Conservation (phyloP, 352 stramenopile species). For the Globisporangium orthogonon region DNA sequence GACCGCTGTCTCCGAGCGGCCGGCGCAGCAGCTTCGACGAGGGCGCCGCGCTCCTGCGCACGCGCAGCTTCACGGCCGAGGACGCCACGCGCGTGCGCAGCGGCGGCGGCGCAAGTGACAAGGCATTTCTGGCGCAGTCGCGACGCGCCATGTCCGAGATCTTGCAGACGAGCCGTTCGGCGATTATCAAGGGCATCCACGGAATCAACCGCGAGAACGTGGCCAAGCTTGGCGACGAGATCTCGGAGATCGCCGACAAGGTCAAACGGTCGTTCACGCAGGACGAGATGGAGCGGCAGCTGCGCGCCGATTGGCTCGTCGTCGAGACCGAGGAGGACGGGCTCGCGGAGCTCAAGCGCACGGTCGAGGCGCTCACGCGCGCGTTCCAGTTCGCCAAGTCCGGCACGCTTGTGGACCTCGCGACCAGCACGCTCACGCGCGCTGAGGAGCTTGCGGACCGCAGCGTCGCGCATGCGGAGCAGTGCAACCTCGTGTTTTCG, state of each 20-base stretch:
- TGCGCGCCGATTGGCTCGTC: conserved; percentile 68
- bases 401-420: conserved; percentile 57
- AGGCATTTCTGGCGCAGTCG: conserved; percentile 35
- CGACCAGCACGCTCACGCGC: conserved; percentile 56
- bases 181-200: conserved; percentile 53
- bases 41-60: conserved; percentile 15
- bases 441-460: conserved; percentile 71
- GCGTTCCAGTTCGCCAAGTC: conserved; percentile 84
- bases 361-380: conserved; percentile 60
- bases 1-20: conserved; percentile 36
- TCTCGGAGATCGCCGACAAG: conserved; percentile 51
- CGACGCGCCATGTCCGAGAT: conserved; percentile 27
- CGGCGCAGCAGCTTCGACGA: conserved; percentile 12
- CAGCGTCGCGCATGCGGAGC: conserved; percentile 56
- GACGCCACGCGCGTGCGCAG: conserved; percentile 39
- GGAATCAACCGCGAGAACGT: conserved; percentile 51
- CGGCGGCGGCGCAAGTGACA: conserved; percentile 7
- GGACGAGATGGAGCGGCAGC: conserved; percentile 66
- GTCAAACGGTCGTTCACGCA: conserved; percentile 63
- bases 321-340: conserved; percentile 77
- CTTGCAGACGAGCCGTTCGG: conserved; percentile 44
- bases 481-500: conserved; percentile 78
- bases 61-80: conserved; percentile 75
- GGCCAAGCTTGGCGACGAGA: conserved; percentile 27
- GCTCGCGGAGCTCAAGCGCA: conserved; percentile 48